Evolutionary conservation across 345 rosid genomes (phyloP), one percentile per base, ranked within the genome.

Genomic region (Capsella bursapastoris): DNA sequence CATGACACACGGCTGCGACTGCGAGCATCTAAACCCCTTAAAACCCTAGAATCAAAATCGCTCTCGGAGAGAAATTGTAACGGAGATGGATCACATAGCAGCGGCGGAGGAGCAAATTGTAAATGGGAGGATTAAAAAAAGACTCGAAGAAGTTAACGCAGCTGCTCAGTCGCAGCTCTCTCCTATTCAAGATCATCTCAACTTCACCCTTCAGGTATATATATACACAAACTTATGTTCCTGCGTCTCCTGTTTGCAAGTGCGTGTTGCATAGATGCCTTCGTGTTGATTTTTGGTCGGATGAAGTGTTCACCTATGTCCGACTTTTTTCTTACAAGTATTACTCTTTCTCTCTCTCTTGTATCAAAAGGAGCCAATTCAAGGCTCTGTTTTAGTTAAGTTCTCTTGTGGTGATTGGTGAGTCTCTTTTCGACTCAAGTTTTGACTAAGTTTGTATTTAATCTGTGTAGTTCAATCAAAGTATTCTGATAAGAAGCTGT

Each of bases 181-280:
- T 49, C 89, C 90, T 50, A 77, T 93, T 35, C 93, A 90, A 76
- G 90, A 90, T 69, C 97, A 93, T 52, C 81, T 93, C 83, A 88
- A 85, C 78, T 93, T 86, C 87, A 90, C 96, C 66, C 96, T 93
- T 72, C 98, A 93, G 96, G 98, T 34, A 34, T 34, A 34, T 31
- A 31, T 6, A 14, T 43, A 15, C 15, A 16, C 5, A 37, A 0
- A 5, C 49, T 8, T 51, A 28, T 16, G 41, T 35, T 22, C 25
- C 25, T 22, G 25, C 25, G 25, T 22, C 61, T 50, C 40, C 7
- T 28, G 15, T 31, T 51, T 41, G 13, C 37, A 48, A 4, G 37
- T 28, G 8, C 29, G 1, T 40, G 12, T 40, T 50, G 38, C 52
- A 56, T 69, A 47, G 66, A 18, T 57, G 43, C 50, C 32, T 28